These are phyloP conservation scores for Fraxinus excelsior DNA, from an alignment of 257 asterid species.

Conservation along the genomic window DNA sequence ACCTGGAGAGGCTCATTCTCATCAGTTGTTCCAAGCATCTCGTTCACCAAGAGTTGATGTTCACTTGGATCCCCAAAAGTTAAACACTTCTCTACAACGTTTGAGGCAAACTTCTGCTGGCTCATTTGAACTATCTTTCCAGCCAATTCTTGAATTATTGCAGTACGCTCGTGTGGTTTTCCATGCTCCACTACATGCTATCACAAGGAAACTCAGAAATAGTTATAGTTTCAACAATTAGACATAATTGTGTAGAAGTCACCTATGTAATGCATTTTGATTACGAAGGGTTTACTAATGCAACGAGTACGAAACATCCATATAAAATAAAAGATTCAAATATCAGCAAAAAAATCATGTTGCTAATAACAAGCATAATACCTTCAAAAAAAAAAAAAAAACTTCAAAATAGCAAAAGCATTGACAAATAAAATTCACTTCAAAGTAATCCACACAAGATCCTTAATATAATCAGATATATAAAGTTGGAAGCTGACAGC, in stretches of 20 bases:
- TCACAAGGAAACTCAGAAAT: background rate
- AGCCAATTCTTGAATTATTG: conserved; percentile 83
- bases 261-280: background rate
- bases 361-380: background rate
- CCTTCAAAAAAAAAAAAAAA: too few relatives aligned
- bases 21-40: conserved; percentile 96
- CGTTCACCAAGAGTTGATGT: conserved; percentile 78
- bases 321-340: too few relatives aligned
- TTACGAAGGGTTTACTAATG: background rate
- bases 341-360: too few relatives aligned
- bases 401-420: background rate
- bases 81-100: conserved; percentile 95
- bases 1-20: conserved; percentile 99
- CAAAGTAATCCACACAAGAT: background rate
- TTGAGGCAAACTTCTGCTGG: conserved; percentile 51
- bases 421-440: conserved; percentile 6
- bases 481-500: background rate
- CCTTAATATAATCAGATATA: background rate
- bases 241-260: background rate
- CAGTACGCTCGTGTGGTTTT: conserved; percentile 80
- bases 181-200: conserved; percentile 93
- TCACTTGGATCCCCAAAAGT: conserved; percentile 78
- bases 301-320: background rate
- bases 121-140: conserved; percentile 94
- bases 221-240: background rate